Evolutionary conservation across 2,329 filamentous ascomycete genomes (phyloP).

Genomic region (Aspergillus glaucus): DNA sequence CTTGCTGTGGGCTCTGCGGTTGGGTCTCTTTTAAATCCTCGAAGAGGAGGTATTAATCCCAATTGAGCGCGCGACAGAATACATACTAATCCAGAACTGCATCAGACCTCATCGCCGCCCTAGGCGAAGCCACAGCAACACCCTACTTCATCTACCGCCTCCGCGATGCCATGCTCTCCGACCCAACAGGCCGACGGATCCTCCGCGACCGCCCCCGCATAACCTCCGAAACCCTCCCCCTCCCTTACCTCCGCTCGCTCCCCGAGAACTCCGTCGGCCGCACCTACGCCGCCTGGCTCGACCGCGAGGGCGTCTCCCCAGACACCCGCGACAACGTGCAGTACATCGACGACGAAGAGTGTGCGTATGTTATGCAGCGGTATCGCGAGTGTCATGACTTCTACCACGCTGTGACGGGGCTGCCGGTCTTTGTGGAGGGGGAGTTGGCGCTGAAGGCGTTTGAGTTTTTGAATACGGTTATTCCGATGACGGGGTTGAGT

Average conservation of each 20-base stretch:
- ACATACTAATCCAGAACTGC: neutral
- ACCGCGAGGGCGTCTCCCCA: conserved; percentile 84
- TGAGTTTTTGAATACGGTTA: conserved; percentile 87
- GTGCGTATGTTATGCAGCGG: conserved; percentile 96
- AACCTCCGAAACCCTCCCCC: conserved; percentile 62
- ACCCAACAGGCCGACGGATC: conserved; percentile 80
- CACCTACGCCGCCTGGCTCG: conserved; percentile 84
- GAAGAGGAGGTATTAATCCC: conserved; percentile 59
- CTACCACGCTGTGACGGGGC: conserved; percentile 86
- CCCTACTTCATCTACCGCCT: conserved; percentile 93
- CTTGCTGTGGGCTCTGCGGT: conserved; percentile 60
- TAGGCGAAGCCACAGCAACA: conserved; percentile 90
- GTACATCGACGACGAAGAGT: conserved; percentile 92
- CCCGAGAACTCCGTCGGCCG: conserved; percentile 69
- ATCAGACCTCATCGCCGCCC: conserved; percentile 80
- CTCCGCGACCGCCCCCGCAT: conserved; percentile 85
- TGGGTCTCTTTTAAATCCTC: conserved; percentile 62
- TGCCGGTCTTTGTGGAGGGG: conserved; percentile 88
- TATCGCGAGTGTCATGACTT: conserved; percentile 98
- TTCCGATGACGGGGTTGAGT: conserved; percentile 91
- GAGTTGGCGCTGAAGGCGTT: conserved; percentile 97
- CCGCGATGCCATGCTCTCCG: conserved; percentile 80
- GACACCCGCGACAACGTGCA: conserved; percentile 77
- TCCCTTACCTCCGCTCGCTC: conserved; percentile 64
- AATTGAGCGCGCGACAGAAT: neutral